phyloP scores from a whole-genome alignment of 805 yeast genomes.

The Candida maesae region DNA sequence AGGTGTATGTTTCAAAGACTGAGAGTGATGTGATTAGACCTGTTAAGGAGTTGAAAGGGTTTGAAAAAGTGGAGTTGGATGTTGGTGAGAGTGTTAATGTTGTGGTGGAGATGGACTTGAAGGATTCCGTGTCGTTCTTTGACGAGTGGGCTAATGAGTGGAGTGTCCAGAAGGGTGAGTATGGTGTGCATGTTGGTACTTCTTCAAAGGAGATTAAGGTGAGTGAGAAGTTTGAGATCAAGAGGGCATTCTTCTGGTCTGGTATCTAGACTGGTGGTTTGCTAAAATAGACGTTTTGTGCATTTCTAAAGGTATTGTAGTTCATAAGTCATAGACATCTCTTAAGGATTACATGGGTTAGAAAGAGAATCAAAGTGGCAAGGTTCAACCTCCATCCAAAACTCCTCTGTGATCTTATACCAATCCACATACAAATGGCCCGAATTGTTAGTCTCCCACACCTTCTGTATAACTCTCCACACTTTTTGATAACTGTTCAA shows the following conservation, averaged over 20 bases:
- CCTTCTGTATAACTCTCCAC: conserved; percentile 35
- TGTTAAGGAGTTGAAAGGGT: conserved; percentile 56
- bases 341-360: no score
- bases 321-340: no score
- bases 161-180: conserved; percentile 49
- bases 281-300: no score
- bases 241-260: conserved; percentile 21
- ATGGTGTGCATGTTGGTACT: conserved; percentile 46
- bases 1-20: conserved; percentile 43
- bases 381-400: conserved; percentile 38
- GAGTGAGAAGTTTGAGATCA: conserved; percentile 26
- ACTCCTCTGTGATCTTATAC: conserved; percentile 35
- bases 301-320: no score
- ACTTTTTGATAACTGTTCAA: conserved; percentile 32
- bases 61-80: conserved; percentile 43
- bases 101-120: conserved; percentile 36
- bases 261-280: no score
- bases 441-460: conserved; percentile 35
- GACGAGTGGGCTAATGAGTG: conserved; percentile 46
- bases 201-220: conserved; percentile 30
- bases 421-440: conserved; percentile 38
- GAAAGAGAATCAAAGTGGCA: no score
- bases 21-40: conserved; percentile 44
- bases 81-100: conserved; percentile 42
- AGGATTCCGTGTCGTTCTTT: conserved; percentile 51